These are phyloP conservation scores for Paracamarosporium sp. DNA, from an alignment of 2,329 filamentous ascomycete genomes.

Conservation along the genomic window DNA sequence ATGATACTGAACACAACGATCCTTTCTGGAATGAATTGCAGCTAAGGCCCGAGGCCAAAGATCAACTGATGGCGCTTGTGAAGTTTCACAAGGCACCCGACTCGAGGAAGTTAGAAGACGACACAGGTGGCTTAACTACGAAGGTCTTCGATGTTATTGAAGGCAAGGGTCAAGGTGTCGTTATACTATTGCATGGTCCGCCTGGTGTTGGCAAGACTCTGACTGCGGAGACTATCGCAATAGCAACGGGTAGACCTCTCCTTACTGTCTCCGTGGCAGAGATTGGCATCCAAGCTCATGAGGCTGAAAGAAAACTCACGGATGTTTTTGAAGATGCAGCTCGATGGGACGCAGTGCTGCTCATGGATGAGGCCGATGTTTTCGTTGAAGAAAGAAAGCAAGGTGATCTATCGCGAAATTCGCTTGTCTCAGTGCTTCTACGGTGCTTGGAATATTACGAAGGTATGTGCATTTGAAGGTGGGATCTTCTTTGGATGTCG, in stretches of 20 bases:
- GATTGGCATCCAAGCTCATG: constrained; percentile 7
- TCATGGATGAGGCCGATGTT: constrained; percentile 57
- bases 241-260: constrained; percentile 56
- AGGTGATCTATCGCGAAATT: constrained; percentile 21
- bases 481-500: too few species aligned
- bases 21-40: constrained; percentile 10
- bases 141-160: constrained; percentile 1
- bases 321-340: constrained; percentile 32
- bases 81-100: constrained; percentile 5
- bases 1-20: background rate
- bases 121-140: background rate
- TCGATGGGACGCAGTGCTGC: constrained; percentile 56
- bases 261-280: constrained; percentile 37
- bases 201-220: constrained; percentile 54
- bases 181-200: constrained; percentile 21
- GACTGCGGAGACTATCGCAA: constrained; percentile 44
- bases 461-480: constrained; percentile 33
- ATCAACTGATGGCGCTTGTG: constrained; percentile 8
- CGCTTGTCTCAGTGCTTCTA: constrained; percentile 27
- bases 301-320: constrained; percentile 6
- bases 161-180: background rate
- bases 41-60: constrained; percentile 4
- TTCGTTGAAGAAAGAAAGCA: constrained; percentile 21
- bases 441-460: constrained; percentile 50
- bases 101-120: background rate